A percentile compares a stretch with the other conserved stretches of the same genome.
phyloP scores from a whole-genome alignment of 305 asterid genomes.

The Fraxinus sp. region DNA sequence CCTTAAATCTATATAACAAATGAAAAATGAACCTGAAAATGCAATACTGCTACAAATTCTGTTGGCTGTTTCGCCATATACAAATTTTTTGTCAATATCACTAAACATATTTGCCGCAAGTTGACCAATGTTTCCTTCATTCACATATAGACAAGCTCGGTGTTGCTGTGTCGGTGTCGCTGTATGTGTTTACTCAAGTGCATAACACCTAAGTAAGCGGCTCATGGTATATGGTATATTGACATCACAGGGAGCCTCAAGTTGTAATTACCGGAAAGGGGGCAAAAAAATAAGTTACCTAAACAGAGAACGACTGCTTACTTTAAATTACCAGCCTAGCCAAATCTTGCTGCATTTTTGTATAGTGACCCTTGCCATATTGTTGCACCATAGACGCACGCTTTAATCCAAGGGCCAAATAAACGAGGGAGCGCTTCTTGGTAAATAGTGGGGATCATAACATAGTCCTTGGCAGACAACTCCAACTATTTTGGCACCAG shows the following conservation, averaged over 20 bases:
- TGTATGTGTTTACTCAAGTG: neutral
- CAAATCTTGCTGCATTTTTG: neutral
- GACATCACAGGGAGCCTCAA: neutral
- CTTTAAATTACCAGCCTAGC: neutral
- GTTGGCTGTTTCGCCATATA: neutral
- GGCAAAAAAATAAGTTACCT: neutral
- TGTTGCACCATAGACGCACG: neutral
- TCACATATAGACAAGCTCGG: neutral
- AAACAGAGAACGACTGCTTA: neutral
- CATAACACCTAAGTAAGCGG: neutral
- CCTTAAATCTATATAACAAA: neutral
- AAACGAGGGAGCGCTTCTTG: neutral
- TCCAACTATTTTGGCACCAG: constrained; percentile 49
- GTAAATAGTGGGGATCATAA: neutral
- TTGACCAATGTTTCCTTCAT: neutral
- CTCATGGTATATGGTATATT: neutral
- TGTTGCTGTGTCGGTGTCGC: neutral
- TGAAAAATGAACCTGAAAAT: neutral
- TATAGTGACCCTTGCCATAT: neutral
- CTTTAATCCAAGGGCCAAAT: neutral
- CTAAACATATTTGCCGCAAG: neutral
- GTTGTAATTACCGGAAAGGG: neutral
- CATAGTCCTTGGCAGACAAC: constrained; percentile 2
- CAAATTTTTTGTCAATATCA: neutral
- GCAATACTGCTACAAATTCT: neutral